Conservation (phyloP, 306 rosid species). For the Quillaja saponaria region DNA sequence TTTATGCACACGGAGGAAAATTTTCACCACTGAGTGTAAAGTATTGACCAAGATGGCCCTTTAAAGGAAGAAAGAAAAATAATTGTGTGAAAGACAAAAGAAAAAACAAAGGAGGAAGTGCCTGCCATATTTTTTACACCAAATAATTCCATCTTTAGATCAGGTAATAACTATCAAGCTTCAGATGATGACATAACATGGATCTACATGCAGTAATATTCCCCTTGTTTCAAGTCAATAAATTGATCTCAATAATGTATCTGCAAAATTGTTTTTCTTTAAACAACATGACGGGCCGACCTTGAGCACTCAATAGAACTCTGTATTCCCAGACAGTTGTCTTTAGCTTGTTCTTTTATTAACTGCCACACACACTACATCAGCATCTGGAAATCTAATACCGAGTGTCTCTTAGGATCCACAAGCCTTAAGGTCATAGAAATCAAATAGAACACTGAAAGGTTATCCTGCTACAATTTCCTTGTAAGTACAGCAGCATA, state of each 20-base stretch:
- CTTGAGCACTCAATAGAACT: constrained; percentile 19
- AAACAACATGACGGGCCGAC: constrained; percentile 22
- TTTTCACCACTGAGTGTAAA: no score
- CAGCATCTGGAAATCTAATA: constrained; percentile 18
- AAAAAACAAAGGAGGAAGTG: constrained; percentile 17
- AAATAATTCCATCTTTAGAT: constrained; percentile 14
- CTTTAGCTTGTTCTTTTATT: constrained; percentile 16
- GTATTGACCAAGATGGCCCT: no score
- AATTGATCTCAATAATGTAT: constrained; percentile 22
- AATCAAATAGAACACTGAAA: no score
- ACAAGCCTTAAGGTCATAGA: not conserved
- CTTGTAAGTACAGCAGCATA: constrained; percentile 27
- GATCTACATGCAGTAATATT: constrained; percentile 30
- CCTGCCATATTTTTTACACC: constrained; percentile 19
- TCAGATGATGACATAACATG: constrained; percentile 23
- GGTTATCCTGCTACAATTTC: constrained; percentile 13
- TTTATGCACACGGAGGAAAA: no score
- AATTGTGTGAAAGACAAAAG: not conserved
- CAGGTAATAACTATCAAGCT: constrained; percentile 33
- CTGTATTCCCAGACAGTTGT: constrained; percentile 7
- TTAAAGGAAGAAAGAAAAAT: not conserved
- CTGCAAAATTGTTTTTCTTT: constrained; percentile 21
- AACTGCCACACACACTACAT: constrained; percentile 11
- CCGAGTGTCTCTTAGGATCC: not conserved
- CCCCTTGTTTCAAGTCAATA: constrained; percentile 34